Base-by-base conservation (phyloP, 495 filamentous ascomycete species). In the Hamigera avellanea region DNA sequence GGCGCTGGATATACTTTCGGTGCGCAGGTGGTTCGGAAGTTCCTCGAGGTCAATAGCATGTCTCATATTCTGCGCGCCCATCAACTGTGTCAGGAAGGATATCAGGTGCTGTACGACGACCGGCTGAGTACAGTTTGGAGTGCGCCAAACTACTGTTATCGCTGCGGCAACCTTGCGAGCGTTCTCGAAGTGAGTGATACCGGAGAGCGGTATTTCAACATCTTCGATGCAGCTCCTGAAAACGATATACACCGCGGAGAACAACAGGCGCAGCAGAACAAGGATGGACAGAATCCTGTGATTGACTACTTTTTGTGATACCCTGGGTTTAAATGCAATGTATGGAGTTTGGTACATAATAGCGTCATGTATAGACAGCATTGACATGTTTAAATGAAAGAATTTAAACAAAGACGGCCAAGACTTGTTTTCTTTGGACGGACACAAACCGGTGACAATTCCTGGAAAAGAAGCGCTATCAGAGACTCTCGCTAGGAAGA, bases 1-100 rank as follows among this genome's bases (percentile, higher is more conserved):
- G 91, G 91, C 1, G 91, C 91, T 9, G 91, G 91, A 2, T 98
- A 98, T 57, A 95, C 87, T 0, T 98, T 98, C 48, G 91, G 91
- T 15, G 85, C 86, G 7, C 89, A 95, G 53, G 91, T 98, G 7
- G 91, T 98, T 17, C 86, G 85, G 55, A 98, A 98, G 55, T 98
- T 98, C 57, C 71, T 98, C 6, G 83, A 93, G 42, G 86, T 98
- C 42, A 98, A 98, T 57, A 78, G 73, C 45, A 95, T 96, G 88
- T 83, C 77, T 14, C 91, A 98, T 57, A 98, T 98, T 41, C 61
- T 98, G 28, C 84, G 91, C 2, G 91, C 91, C 8, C 91, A 98
- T 56, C 91, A 98, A 65, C 72, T 98, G 0, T 98, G 91, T 52
- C 88, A 98, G 53, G 91, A 98, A 57, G 91, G 91, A 0, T 98